phyloP scores from a whole-genome alignment of 1,284 basidiomycete genomes.

The Earliella scabrosa region DNA sequence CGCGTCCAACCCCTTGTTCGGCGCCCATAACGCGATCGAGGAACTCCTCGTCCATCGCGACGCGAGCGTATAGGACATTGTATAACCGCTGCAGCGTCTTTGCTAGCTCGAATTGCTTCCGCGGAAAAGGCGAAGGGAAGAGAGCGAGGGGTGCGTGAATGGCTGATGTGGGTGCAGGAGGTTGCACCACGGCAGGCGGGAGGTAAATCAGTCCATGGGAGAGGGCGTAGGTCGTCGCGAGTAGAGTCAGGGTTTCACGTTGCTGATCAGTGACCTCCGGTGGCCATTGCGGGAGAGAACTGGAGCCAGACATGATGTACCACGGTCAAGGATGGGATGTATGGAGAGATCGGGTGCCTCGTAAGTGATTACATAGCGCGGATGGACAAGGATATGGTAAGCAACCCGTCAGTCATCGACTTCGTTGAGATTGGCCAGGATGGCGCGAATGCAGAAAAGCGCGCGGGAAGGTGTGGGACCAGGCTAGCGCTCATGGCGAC shows the following conservation, averaged over 20 bases:
- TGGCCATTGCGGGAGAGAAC: constrained; percentile 60
- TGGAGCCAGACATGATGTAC: constrained; percentile 6
- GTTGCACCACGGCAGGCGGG: constrained; percentile 55
- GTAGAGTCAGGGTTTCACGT: constrained; percentile 59
- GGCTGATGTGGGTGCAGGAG: constrained; percentile 63
- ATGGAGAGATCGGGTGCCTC: too few relatives aligned
- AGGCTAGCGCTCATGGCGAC: too few relatives aligned
- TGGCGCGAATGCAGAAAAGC: too few relatives aligned
- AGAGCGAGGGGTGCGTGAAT: constrained; percentile 92
- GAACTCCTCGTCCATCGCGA: constrained; percentile 84
- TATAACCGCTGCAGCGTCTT: constrained; percentile 76
- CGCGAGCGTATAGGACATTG: constrained; percentile 85
- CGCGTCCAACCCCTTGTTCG: constrained; percentile 73
- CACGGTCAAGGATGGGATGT: too few relatives aligned
- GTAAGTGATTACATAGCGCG: constrained; percentile 5
- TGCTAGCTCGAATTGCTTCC: constrained; percentile 71
- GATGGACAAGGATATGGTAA: neutral
- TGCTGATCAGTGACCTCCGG: constrained; percentile 66
- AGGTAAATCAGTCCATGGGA: constrained; percentile 87
- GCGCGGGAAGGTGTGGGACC: too few relatives aligned
- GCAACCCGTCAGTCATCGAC: neutral
- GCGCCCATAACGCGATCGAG: constrained; percentile 85
- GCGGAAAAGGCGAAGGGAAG: constrained; percentile 88
- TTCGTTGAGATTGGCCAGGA: too few relatives aligned
- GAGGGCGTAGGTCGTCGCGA: constrained; percentile 85